Evolutionary conservation across 192 early-diverging fungal genomes (phyloP).

Genomic region (Podila verticillata): DNA sequence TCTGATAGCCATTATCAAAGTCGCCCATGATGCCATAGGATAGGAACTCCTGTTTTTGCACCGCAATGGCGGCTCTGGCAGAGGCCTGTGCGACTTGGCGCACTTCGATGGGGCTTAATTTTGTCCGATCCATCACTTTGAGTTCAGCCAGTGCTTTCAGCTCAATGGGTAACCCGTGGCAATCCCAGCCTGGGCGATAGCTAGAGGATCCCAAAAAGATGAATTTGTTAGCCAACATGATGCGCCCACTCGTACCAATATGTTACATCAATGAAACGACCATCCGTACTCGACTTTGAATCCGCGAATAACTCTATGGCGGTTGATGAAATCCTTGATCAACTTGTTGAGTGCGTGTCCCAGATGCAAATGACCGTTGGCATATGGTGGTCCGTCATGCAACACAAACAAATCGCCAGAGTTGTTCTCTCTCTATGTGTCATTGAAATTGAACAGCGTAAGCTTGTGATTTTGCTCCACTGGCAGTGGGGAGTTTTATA

Average conservation of each 20-base stretch:
- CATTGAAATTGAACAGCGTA: background rate
- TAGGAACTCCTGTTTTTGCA: constrained; percentile 67
- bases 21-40: constrained; percentile 83
- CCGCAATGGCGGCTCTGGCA: constrained; percentile 67
- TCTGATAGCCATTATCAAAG: constrained; percentile 75
- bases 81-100: constrained; percentile 64
- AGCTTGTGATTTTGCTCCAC: background rate
- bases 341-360: constrained; percentile 86
- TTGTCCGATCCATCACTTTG: constrained; percentile 50
- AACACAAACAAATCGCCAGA: constrained; percentile 75
- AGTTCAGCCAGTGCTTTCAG: constrained; percentile 75
- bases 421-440: constrained; percentile 65
- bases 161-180: constrained; percentile 85
- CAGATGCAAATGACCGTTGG: constrained; percentile 78
- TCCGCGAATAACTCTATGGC: constrained; percentile 76
- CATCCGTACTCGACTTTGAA: constrained; percentile 68
- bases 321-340: constrained; percentile 82
- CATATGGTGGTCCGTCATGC: constrained; percentile 87
- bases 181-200: constrained; percentile 83
- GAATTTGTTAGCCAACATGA: background rate
- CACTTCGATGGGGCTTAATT: constrained; percentile 58
- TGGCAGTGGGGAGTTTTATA: too few relatives aligned
- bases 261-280: background rate
- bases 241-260: background rate
- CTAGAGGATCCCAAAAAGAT: constrained; percentile 29